Base-by-base conservation (phyloP, 441 rosid species). In the Biscutella laevigata region DNA sequence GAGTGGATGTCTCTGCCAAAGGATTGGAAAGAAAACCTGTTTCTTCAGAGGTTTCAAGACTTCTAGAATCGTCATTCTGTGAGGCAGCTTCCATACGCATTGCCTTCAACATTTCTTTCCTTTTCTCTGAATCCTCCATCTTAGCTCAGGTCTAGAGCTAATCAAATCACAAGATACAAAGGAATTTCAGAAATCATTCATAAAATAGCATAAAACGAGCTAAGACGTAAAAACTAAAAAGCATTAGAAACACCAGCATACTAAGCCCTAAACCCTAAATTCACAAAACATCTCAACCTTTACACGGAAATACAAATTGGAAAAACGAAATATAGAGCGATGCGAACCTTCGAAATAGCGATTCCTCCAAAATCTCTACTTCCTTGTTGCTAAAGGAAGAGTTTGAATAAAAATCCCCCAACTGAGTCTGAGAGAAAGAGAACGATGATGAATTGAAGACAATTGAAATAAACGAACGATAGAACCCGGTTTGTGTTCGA, bases 121-220 rank as follows among this genome's bases (percentile, higher is more conserved):
- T 75, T 63, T 67, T 83, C 68, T 75, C 84, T 2, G 90, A 78
- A 67, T 85, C 87, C 58, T 83, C 95, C 92, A 83, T 85, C 50
- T 11, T 45, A 21, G 3, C 24, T 46, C 5, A 37, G 20, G 11
- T 38, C 24, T 22, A 39, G 14, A 40, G 69, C 38, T 14, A n/a
- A 52, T 41, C 33, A 42, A 40, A 62, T 47, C n/a, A 48, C 52
- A 32, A 9, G 13, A 47, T 40, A 14, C 45, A 11, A 16, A 7
- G 8, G 13, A 56, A 11, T 16, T 19, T 1, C 6, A 57, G 2
- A 48, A 48, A 59, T 14, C 48, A 52, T 7, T 17, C 32, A 35
- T n/a, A 6, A 7, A 44, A 57, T 24, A 4, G n/a, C 3, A 41
- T 4, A 0, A 41, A n/a, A 20, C 7, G 10, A 40, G 48, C 25